Conservation (phyloP, 1,139 yeast genomes). For the Arxiozyma slooffiae region DNA sequence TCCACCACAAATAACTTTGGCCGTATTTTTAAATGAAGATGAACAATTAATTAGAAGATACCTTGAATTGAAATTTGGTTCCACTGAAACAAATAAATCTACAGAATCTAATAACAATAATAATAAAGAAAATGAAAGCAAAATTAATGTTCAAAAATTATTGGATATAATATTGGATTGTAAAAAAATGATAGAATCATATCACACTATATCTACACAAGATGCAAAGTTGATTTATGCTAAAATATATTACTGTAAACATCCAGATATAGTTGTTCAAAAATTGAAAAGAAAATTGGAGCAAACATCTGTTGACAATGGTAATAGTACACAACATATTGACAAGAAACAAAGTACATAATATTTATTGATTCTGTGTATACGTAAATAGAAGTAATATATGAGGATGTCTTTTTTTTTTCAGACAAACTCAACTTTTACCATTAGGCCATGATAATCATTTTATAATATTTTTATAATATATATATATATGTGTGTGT, state of each 20-base stretch:
- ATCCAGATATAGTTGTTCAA: constrained; percentile 43
- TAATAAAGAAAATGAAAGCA: constrained; percentile 8
- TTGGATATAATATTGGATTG: constrained; percentile 42
- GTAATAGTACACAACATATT: constrained; percentile 3
- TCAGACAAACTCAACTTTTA: too few species aligned
- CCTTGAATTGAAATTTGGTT: constrained; percentile 45
- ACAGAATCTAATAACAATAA: not conserved
- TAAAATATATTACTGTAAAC: constrained; percentile 52
- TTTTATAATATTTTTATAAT: too few species aligned
- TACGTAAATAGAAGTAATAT: not conserved
- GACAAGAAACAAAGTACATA: not conserved
- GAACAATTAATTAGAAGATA: constrained; percentile 57
- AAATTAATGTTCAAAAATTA: constrained; percentile 36
- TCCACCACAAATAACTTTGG: constrained; percentile 92
- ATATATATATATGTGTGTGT: not conserved
- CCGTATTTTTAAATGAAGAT: constrained; percentile 64
- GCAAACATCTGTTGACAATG: constrained; percentile 3
- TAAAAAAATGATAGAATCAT: constrained; percentile 36
- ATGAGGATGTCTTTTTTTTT: not conserved
- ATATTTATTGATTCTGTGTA: not conserved
- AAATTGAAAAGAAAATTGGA: constrained; percentile 22
- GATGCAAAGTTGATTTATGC: constrained; percentile 54
- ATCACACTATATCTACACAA: constrained; percentile 43
- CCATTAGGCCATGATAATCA: not conserved
- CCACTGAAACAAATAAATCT: constrained; percentile 15